Evolutionary conservation across 352 stramenopile species (phyloP).

Genomic region (Phytophthora multivora): DNA sequence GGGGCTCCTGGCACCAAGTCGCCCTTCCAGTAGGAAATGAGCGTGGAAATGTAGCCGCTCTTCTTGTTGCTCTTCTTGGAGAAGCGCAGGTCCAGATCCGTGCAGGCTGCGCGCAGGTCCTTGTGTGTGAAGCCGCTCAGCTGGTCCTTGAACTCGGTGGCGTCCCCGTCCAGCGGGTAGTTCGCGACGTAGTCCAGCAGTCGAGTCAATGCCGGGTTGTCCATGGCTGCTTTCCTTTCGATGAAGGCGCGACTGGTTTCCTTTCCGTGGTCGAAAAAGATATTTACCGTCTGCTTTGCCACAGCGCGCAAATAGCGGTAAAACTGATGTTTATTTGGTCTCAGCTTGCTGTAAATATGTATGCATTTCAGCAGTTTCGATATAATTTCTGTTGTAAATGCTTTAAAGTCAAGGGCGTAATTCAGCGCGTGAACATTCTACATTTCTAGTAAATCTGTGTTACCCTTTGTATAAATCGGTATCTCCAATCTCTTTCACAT

Average conservation of each 20-base stretch:
- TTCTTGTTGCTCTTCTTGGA: conserved; percentile 21
- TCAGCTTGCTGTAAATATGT: no score
- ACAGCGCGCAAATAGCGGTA: not conserved
- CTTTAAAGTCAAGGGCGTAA: not conserved
- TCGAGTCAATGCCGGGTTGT: conserved; percentile 3
- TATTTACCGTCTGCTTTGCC: conserved; percentile 1
- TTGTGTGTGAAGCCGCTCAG: conserved; percentile 19
- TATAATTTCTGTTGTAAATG: not conserved
- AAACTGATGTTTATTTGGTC: no score
- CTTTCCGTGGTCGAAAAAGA: conserved; percentile 1
- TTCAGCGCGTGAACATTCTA: not conserved
- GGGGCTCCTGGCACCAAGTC: not conserved
- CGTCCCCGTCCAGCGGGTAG: conserved; percentile 9
- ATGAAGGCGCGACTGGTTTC: not conserved
- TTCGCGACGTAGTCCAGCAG: conserved; percentile 27
- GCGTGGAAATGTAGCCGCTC: conserved; percentile 9
- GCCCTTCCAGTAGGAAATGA: conserved; percentile 24
- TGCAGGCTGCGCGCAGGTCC: conserved; percentile 23
- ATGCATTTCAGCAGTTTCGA: no score
- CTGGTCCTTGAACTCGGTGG: conserved; percentile 19
- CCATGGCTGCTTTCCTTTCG: conserved; percentile 14
- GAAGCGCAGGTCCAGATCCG: conserved; percentile 4
- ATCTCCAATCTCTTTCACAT: not conserved
- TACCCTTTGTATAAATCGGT: not conserved
- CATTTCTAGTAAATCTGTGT: not conserved